Percentiles rank a stretch among this genome's conserved stretches.
These are phyloP conservation scores for Candida nanaspora DNA, from an alignment of 805 yeast genomes.

Conservation along the genomic window DNA sequence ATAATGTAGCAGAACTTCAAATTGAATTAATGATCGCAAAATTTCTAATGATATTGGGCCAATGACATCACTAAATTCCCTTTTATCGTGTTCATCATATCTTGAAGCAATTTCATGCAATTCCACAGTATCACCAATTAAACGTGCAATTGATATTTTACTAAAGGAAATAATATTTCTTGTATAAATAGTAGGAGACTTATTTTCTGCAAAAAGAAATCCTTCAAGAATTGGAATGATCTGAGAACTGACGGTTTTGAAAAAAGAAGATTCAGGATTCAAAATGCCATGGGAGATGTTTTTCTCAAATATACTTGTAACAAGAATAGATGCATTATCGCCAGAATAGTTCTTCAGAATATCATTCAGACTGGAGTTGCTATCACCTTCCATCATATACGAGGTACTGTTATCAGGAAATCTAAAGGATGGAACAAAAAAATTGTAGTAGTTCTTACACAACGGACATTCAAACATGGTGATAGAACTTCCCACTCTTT, in stretches of 20 bases:
- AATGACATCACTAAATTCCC: conserved; percentile 1
- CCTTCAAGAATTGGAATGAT: neutral
- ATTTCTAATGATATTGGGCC: conserved; percentile 20
- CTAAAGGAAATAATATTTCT: conserved; percentile 5
- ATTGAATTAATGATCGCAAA: conserved; percentile 37
- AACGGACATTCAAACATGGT: conserved; percentile 36
- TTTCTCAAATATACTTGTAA: conserved; percentile 20
- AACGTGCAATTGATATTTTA: conserved; percentile 15
- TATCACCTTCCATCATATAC: neutral
- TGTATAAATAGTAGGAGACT: neutral
- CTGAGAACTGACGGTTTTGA: neutral
- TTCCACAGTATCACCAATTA: conserved; percentile 43
- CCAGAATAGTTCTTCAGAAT: conserved; percentile 21
- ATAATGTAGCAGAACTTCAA: conserved; percentile 24
- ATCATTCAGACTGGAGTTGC: conserved; percentile 10
- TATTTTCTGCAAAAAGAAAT: conserved; percentile 13
- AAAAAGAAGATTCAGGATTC: conserved; percentile 9
- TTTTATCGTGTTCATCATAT: conserved; percentile 20
- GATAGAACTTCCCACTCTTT: conserved; percentile 19
- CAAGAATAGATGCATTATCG: conserved; percentile 22
- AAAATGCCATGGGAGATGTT: conserved; percentile 19
- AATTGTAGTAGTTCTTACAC: conserved; percentile 38
- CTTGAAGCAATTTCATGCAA: conserved; percentile 57
- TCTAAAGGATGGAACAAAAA: conserved; percentile 37
- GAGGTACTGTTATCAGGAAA: conserved; percentile 10